Percentiles rank a stretch among this genome's conserved stretches.
phyloP scores from a whole-genome alignment of 768 basidiomycete species.

The Serendipita indica region DNA sequence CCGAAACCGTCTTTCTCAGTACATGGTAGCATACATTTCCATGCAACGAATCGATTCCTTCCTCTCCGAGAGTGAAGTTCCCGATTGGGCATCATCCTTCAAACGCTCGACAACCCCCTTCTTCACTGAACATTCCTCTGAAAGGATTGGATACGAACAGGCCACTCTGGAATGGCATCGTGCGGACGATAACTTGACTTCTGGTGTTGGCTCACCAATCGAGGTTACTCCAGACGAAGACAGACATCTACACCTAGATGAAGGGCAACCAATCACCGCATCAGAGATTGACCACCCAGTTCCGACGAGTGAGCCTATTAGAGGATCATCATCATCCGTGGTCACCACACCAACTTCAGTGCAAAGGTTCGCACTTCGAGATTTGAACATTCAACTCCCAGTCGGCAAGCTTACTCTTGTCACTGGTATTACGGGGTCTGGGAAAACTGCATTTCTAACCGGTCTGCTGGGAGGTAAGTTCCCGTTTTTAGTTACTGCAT shows the following conservation, averaged over 20 bases:
- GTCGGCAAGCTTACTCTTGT: constrained; percentile 41
- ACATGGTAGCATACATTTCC: constrained; percentile 49
- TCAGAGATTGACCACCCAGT: no score
- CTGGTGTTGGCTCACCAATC: neutral
- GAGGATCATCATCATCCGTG: no score
- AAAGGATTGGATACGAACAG: constrained; percentile 36
- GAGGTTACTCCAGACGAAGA: neutral
- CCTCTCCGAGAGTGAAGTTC: constrained; percentile 59
- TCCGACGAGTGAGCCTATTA: neutral
- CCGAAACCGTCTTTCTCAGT: neutral
- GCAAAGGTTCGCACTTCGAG: constrained; percentile 36
- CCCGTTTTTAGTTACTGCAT: constrained; percentile 7
- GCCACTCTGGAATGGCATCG: constrained; percentile 47
- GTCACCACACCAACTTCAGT: neutral
- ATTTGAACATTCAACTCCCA: constrained; percentile 45
- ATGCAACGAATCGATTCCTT: constrained; percentile 69
- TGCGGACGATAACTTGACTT: neutral
- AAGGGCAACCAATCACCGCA: neutral
- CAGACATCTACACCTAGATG: neutral
- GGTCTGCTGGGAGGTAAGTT: constrained; percentile 51
- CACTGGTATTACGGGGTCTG: constrained; percentile 51
- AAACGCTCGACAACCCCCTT: constrained; percentile 20
- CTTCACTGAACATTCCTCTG: constrained; percentile 12
- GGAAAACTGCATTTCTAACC: constrained; percentile 48
- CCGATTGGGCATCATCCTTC: constrained; percentile 60